Percentiles rank a stretch among this genome's conserved stretches.
phyloP scores from a whole-genome alignment of 2,329 filamentous ascomycete species.

The Botrytis porri region DNA sequence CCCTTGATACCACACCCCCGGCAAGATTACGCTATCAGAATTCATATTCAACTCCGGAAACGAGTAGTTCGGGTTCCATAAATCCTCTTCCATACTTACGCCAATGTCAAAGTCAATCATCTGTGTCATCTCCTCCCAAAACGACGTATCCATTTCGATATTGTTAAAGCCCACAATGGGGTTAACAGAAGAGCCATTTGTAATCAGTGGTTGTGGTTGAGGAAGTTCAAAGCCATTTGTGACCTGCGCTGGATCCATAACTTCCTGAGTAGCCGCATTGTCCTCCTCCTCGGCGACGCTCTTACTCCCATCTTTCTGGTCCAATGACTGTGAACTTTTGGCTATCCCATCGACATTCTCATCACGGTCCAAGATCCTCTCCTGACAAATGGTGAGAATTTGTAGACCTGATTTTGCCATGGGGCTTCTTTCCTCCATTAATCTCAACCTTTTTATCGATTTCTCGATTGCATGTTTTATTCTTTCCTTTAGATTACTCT shows the following conservation, averaged over 20 bases:
- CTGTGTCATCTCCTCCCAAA: slow-evolving; percentile 12
- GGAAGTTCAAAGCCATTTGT: neutral
- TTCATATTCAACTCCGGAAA: neutral
- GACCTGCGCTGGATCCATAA: neutral
- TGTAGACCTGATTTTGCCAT: slow-evolving; percentile 8
- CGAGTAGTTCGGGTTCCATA: neutral
- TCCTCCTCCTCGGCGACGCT: neutral
- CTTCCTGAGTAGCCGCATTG: neutral
- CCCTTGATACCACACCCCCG: neutral
- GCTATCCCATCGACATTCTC: neutral
- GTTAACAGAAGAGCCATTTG: neutral
- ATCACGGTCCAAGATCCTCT: neutral
- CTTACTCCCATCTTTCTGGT: no score
- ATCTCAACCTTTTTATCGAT: neutral
- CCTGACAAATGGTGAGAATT: slow-evolving; percentile 7
- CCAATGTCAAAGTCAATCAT: slow-evolving; percentile 13
- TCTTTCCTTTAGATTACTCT: neutral
- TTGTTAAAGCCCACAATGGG: neutral
- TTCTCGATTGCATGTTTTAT: slow-evolving; percentile 11
- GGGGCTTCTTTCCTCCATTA: neutral
- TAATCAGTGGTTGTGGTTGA: neutral
- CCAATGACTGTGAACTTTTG: neutral
- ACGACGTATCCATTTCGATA: slow-evolving; percentile 3
- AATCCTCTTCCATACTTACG: neutral
- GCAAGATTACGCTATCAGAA: neutral